These are phyloP conservation scores for Tolypocladium tundrense DNA, from an alignment of 2,329 filamentous ascomycete species.

Conservation along the genomic window DNA sequence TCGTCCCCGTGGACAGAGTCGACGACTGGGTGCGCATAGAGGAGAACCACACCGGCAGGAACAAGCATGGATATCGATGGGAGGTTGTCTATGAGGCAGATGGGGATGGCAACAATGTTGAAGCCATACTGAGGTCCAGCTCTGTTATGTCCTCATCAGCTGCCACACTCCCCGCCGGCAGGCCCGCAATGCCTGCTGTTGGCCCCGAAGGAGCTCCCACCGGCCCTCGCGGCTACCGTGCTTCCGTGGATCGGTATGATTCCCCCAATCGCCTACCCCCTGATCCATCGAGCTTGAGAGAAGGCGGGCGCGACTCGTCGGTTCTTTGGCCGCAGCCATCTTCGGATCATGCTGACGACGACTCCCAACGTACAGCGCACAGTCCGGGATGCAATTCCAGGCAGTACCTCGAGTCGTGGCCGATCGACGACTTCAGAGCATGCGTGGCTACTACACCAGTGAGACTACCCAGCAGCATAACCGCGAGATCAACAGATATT, in stretches of 20 bases:
- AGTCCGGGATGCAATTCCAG: background rate
- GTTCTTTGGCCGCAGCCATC: conserved; percentile 38
- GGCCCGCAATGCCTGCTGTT: background rate
- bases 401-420: conserved; percentile 31
- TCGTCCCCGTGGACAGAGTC: conserved; percentile 68
- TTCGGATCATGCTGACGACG: background rate
- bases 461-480: conserved; percentile 30
- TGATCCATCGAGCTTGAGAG: background rate
- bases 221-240: conserved; percentile 21
- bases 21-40: conserved; percentile 65
- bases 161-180: conserved; percentile 8
- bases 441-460: conserved; percentile 36
- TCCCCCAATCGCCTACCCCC: conserved; percentile 16
- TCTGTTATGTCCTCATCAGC: conserved; percentile 1
- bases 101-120: conserved; percentile 38
- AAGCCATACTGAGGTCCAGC: conserved; percentile 23
- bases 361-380: background rate
- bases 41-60: conserved; percentile 34
- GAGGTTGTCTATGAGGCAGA: conserved; percentile 61
- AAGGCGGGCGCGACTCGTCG: conserved; percentile 50
- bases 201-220: conserved; percentile 24
- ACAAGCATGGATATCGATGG: conserved; percentile 43
- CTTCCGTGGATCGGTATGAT: conserved; percentile 19
- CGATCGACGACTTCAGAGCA: conserved; percentile 50
- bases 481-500: conserved; percentile 55